Conservation (phyloP, 148 eudicot species). For the Oxyria digyna region DNA sequence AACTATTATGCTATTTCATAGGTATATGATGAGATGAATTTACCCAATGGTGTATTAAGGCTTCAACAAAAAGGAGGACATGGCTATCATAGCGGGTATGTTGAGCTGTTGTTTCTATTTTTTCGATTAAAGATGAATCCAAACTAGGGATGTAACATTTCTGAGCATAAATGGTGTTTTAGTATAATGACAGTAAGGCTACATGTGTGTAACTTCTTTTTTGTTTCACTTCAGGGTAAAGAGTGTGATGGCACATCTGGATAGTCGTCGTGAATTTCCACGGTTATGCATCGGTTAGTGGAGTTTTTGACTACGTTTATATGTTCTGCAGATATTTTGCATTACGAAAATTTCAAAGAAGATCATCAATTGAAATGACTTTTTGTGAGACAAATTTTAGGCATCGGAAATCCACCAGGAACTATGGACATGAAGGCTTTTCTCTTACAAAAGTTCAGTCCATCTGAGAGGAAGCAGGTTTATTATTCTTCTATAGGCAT, state of each 20-base stretch:
- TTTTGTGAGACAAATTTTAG: slow-evolving; percentile 20
- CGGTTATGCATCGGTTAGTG: slow-evolving; percentile 82
- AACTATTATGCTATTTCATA: slow-evolving; percentile 9
- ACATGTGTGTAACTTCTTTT: neutral
- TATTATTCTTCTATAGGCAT: neutral
- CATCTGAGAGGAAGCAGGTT: slow-evolving; percentile 60
- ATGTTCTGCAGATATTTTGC: too few species aligned
- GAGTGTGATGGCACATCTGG: slow-evolving; percentile 79
- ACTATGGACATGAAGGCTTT: slow-evolving; percentile 93
- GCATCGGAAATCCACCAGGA: slow-evolving; percentile 93
- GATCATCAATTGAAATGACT: neutral
- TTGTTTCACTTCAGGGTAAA: slow-evolving; percentile 41
- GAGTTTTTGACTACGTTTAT: too few species aligned
- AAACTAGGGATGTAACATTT: neutral
- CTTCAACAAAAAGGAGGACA: slow-evolving; percentile 96
- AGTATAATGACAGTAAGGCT: neutral
- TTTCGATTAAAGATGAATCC: neutral
- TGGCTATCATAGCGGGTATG: slow-evolving; percentile 94
- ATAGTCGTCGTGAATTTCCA: slow-evolving; percentile 80
- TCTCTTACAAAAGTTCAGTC: slow-evolving; percentile 85
- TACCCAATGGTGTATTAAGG: slow-evolving; percentile 90
- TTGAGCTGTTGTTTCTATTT: neutral
- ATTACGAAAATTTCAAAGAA: neutral
- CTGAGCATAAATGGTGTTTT: neutral
- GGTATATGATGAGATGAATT: slow-evolving; percentile 96